A percentile compares a stretch with the other conserved stretches of the same genome.
These are phyloP conservation scores for Ascocoryne sarcoides DNA, from an alignment of 2,329 filamentous ascomycete genomes.

Conservation along the genomic window DNA sequence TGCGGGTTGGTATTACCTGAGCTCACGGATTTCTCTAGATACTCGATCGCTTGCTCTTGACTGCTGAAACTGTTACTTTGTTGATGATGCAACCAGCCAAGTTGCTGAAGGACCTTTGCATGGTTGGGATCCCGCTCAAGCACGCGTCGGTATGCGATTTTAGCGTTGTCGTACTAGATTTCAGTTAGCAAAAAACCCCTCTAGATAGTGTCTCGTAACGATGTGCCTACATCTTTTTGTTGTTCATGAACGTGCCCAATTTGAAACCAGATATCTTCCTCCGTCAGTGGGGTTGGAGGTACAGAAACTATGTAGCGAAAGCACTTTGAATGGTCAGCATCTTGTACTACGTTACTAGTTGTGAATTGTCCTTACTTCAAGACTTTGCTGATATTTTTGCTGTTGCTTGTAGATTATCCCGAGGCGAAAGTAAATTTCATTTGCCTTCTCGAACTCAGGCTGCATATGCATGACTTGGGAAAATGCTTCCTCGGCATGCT, in stretches of 20 bases:
- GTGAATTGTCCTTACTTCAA: slow-evolving; percentile 57
- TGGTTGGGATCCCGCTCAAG: slow-evolving; percentile 92
- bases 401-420: slow-evolving; percentile 99
- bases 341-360: neutral
- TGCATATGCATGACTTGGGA: slow-evolving; percentile 99
- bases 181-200: neutral
- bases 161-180: slow-evolving; percentile 78
- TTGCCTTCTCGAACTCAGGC: slow-evolving; percentile 94
- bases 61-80: slow-evolving; percentile 85
- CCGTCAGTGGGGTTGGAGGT: slow-evolving; percentile 82
- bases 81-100: slow-evolving; percentile 96
- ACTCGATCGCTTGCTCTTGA: slow-evolving; percentile 94
- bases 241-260: slow-evolving; percentile 98
- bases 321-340: slow-evolving; percentile 49
- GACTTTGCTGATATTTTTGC: slow-evolving; percentile 82
- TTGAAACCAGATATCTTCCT: slow-evolving; percentile 99
- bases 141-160: slow-evolving; percentile 84
- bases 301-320: slow-evolving; percentile 97
- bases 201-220: neutral
- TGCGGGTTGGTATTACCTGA: slow-evolving; percentile 54
- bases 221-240: slow-evolving; percentile 80
- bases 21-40: slow-evolving; percentile 90
- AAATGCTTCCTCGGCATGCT: slow-evolving; percentile 96
- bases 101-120: slow-evolving; percentile 94
- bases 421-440: slow-evolving; percentile 96